Evolutionary conservation across 163 green algal genomes (phyloP), one percentile per base, ranked within the genome.

Genomic region (Dunaliella salina): DNA sequence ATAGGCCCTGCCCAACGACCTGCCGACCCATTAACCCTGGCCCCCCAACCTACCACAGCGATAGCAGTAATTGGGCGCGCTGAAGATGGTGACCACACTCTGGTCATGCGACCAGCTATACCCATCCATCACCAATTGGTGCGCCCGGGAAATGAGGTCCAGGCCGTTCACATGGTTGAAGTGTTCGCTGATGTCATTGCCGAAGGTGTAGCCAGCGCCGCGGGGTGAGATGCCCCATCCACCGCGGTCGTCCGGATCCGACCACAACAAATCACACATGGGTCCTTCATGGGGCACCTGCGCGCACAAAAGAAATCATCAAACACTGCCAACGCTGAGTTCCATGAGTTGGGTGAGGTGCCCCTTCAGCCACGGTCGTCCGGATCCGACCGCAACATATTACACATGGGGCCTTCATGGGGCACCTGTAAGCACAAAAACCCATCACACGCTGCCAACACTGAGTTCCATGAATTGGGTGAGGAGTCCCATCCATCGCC

Each of bases 191-290:
- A 99, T 95, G 91, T 99, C 97, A 88, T 95, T 92, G 75, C 75
- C 30, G 20, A 75, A 75, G 63, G 63, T 75, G 93, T 98, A 99
- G 29, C 97, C 97, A 0, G 97, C 97, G 17, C 97, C 97, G n/a
- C 97, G 91, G 0, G 97, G 97, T 18, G 91, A 96, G 85, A 99
- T 97, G 83, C 96, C 95, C 96, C 96, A 99, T 63, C 95, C 95
- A 13, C 89, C 92, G n/a, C 92, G 89, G 81, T 98, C 96, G 80
- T 98, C 96, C 0, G 97, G 97, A 89, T 99, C 97, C n/a, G 87
- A 95, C 97, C 97, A 99, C 81, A 99, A 93, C 88, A 99, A 93
- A 91, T 99, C 97, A 87, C 97, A 99, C 97, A 99, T 99, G 72
- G 97, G 93, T 46, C 97, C 97, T 84, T 99, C 97, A 88, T 99